Evolutionary conservation across 1,284 basidiomycete genomes (phyloP).

Genomic region (Ustilago hordei): DNA sequence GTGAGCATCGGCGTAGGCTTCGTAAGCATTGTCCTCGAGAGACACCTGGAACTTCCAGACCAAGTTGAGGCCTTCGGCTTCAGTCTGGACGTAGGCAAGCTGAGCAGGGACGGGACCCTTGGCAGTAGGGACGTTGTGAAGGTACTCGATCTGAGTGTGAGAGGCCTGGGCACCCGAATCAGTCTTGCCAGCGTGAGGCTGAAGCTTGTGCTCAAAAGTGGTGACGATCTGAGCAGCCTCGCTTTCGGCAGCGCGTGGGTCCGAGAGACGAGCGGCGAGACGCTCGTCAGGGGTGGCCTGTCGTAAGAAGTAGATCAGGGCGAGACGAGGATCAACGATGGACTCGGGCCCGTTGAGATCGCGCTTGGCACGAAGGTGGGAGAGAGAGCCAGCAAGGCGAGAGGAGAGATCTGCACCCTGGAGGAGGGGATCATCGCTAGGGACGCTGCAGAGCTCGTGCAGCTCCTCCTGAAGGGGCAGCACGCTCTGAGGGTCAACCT

Average conservation of each 20-base stretch:
- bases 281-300: constrained; percentile 53
- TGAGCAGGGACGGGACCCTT: constrained; percentile 59
- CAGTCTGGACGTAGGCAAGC: constrained; percentile 57
- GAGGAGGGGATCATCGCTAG: constrained; percentile 55
- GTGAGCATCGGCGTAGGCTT: constrained; percentile 59
- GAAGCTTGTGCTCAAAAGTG: constrained; percentile 57
- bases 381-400: constrained; percentile 42
- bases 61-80: constrained; percentile 44
- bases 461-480: constrained; percentile 54
- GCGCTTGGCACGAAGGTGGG: constrained; percentile 35
- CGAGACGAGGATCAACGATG: constrained; percentile 56
- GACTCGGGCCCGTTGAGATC: constrained; percentile 33
- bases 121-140: constrained; percentile 58
- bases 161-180: constrained; percentile 41
- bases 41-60: constrained; percentile 61
- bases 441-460: constrained; percentile 54
- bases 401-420: constrained; percentile 53
- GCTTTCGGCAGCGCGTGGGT: constrained; percentile 34
- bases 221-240: constrained; percentile 50
- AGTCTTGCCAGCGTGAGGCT: constrained; percentile 49
- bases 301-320: constrained; percentile 55
- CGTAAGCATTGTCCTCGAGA: constrained; percentile 60
- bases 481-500: constrained; percentile 27
- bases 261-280: constrained; percentile 45
- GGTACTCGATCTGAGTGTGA: constrained; percentile 51